Base-by-base conservation (phyloP, 2,329 filamentous ascomycete genomes). In the Ophiostoma quercus region DNA sequence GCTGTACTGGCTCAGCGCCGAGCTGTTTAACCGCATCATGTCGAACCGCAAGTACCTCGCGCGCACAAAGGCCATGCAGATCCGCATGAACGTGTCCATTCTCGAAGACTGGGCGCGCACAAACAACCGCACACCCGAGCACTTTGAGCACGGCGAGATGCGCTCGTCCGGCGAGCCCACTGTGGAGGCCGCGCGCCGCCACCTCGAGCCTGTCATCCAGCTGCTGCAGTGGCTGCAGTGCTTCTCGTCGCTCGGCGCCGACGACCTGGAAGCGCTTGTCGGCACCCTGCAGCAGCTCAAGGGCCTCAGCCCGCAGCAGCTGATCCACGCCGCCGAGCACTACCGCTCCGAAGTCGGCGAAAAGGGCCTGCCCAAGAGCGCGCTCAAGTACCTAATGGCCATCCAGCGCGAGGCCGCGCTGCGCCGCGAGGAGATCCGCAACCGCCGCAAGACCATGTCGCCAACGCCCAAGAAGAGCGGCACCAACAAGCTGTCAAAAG, bases 11-110 rank as follows among this genome's bases (percentile, higher is more conserved):
- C 85, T 99, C 19, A 92, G 94, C 7, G 92, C 94, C 0, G 95
- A 99, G 79, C 87, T 98, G 9, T 99, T 99, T 82, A 99, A 99
- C 79, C 90, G 94, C 71, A 92, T 99, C 79, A 97, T 99, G 92
- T 94, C 92, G 39, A 97, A 96, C 76, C 88, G 92, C 73, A 94
- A 94, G 78, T 99, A 97, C 76, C 84, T 99, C 11, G 94, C 95
- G 6, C 87, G 95, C 68, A 99, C 95, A 22, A 99, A 99, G 79
- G 95, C 95, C 3, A 99, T 99, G 95, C 95, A 99, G 78, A 98
- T 99, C 75, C 92, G 95, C 74, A 98, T 99, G 94, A 99, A 99
- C 77, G 88, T 99, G 7, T 98, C 95, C 0, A 90, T 89, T 8
- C 82, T 99, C 25, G 95, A 99, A 79, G 95, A 99, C 77, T 99